Conservation (phyloP, 495 filamentous ascomycete genomes). For the Lentithecium fluviatile region DNA sequence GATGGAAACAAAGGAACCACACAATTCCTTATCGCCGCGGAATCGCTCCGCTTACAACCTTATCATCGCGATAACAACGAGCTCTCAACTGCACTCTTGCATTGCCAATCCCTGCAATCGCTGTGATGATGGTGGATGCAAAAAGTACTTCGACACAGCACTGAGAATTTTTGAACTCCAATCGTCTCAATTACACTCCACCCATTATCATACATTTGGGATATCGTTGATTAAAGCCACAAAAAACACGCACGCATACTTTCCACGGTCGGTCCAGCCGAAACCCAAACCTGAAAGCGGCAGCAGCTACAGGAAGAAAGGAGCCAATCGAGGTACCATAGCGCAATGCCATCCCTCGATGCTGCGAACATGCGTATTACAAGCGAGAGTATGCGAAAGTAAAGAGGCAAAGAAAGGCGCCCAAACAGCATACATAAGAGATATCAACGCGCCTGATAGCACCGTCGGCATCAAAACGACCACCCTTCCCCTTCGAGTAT, state of each 20-base stretch:
- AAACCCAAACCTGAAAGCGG: neutral
- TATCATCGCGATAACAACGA: no score
- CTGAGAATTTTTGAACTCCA: neutral
- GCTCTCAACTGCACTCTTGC: no score
- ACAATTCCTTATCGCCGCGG: no score
- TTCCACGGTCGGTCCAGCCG: neutral
- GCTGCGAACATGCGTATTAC: neutral
- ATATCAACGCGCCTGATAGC: no score
- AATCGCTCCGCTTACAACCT: no score
- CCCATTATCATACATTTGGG: neutral
- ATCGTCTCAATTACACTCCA: neutral
- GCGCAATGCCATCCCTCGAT: neutral
- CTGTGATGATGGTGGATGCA: no score
- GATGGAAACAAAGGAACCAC: no score
- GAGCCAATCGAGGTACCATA: neutral
- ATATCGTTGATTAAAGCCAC: neutral
- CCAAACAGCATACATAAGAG: no score
- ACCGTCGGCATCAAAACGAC: no score
- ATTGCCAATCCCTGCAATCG: no score
- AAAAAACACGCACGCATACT: neutral
- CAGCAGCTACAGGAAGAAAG: neutral
- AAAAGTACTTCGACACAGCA: no score
- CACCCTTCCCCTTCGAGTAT: no score
- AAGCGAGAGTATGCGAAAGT: slow-evolving; percentile 2
- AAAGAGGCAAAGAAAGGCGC: neutral